A percentile compares a stretch with the other conserved stretches of the same genome.
phyloP scores from a whole-genome alignment of 2,329 filamentous ascomycete species.

The Golovinomyces cichoracearum region DNA sequence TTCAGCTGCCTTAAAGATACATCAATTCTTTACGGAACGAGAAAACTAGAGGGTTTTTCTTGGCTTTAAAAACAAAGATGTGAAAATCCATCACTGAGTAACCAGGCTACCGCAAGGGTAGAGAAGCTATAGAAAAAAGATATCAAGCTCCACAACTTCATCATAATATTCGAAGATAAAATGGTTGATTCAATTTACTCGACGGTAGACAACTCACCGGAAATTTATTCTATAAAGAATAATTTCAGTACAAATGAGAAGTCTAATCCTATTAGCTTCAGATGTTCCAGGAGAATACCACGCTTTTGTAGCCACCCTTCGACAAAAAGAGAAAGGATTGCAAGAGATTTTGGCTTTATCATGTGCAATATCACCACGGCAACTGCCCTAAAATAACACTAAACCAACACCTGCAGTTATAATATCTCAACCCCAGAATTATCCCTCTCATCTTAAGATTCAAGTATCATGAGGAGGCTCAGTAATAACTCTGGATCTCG shows the following conservation, averaged over 20 bases:
- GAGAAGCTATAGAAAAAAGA: not conserved
- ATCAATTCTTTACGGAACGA: not conserved
- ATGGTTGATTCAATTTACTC: not conserved
- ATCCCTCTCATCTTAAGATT: not conserved
- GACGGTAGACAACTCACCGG: not conserved
- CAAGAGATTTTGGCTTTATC: not conserved
- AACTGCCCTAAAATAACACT: not conserved
- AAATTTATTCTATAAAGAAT: not conserved
- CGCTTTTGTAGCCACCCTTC: not conserved
- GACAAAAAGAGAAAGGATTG: not conserved
- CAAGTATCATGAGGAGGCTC: not conserved
- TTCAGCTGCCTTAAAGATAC: not conserved
- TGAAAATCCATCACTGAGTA: not conserved
- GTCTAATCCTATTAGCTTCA: not conserved
- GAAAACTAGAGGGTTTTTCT: not conserved
- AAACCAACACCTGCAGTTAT: not conserved
- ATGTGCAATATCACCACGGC: not conserved
- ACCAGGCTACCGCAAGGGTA: not conserved
- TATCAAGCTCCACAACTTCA: not conserved
- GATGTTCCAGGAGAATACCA: not conserved
- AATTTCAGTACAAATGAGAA: not conserved
- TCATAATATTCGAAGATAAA: not conserved
- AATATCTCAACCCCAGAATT: not conserved
- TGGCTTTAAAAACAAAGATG: not conserved
- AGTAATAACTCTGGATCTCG: not conserved